phyloP scores from a whole-genome alignment of 2,329 filamentous ascomycete genomes.

The Phaeophleospora eucalypticola region DNA sequence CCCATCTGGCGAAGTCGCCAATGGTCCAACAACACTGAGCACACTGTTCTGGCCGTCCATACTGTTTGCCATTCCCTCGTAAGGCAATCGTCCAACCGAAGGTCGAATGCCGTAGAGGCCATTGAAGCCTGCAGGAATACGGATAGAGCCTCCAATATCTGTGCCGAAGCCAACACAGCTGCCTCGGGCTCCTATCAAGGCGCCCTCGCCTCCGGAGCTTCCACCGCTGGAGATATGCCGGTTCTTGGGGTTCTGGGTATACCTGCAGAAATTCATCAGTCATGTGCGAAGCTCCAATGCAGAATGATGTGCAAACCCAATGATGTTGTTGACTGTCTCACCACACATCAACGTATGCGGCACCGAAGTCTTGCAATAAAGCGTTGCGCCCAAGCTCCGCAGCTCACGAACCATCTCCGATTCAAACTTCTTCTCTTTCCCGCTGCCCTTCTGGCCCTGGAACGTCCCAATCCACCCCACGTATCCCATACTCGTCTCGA shows the following conservation, averaged over 20 bases:
- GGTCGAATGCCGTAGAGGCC: slow-evolving; percentile 56
- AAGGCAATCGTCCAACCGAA: slow-evolving; percentile 46
- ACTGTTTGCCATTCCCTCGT: slow-evolving; percentile 56
- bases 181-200: slow-evolving; percentile 52
- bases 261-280: too few relatives aligned
- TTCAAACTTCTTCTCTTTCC: slow-evolving; percentile 50
- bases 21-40: slow-evolving; percentile 59
- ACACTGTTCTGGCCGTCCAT: slow-evolving; percentile 63
- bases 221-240: slow-evolving; percentile 52
- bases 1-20: slow-evolving; percentile 54
- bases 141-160: slow-evolving; percentile 51
- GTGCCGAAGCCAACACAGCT: slow-evolving; percentile 56
- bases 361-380: slow-evolving; percentile 55
- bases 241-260: slow-evolving; percentile 56
- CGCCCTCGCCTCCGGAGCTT: slow-evolving; percentile 57
- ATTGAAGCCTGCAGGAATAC: slow-evolving; percentile 59
- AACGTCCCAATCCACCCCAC: slow-evolving; percentile 63
- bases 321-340: slow-evolving; percentile 60
- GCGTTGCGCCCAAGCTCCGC: slow-evolving; percentile 50
- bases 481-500: slow-evolving; percentile 54
- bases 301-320: too few relatives aligned
- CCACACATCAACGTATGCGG: slow-evolving; percentile 56
- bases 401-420: slow-evolving; percentile 57
- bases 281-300: too few relatives aligned
- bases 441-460: slow-evolving; percentile 50